These are phyloP conservation scores for Penicillium palitans DNA, from an alignment of 2,329 filamentous ascomycete species.

Conservation along the genomic window DNA sequence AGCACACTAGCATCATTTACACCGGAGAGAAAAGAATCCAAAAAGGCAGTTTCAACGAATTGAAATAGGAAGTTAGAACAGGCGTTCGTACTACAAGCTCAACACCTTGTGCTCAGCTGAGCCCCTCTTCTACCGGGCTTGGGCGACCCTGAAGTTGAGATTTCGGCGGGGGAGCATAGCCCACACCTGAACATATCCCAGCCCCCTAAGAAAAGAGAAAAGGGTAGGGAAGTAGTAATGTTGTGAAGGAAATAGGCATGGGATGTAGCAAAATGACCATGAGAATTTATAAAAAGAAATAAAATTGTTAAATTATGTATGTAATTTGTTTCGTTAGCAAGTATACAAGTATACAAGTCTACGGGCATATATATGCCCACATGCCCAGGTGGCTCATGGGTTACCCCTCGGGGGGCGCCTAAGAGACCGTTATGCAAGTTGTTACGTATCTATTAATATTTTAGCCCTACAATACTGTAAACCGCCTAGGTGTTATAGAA, in stretches of 20 bases:
- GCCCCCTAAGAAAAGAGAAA: not conserved
- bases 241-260: not conserved
- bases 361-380: too few species aligned
- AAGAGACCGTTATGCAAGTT: not conserved
- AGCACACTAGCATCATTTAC: not conserved
- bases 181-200: not conserved
- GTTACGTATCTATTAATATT: not conserved
- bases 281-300: not conserved
- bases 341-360: not conserved
- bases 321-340: not conserved
- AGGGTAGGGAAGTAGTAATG: not conserved
- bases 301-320: too few species aligned
- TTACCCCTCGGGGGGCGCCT: not conserved
- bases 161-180: slow-evolving; percentile 5
- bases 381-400: not conserved
- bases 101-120: slow-evolving; percentile 1
- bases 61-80: not conserved
- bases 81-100: slow-evolving; percentile 3
- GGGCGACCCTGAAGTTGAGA: slow-evolving; percentile 5
- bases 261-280: not conserved
- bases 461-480: not conserved
- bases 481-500: not conserved
- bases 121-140: slow-evolving; percentile 3
- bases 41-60: not conserved
- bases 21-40: not conserved